Evolutionary conservation across 2,329 filamentous ascomycete genomes (phyloP).

Genomic region (Podosphaera xanthii): DNA sequence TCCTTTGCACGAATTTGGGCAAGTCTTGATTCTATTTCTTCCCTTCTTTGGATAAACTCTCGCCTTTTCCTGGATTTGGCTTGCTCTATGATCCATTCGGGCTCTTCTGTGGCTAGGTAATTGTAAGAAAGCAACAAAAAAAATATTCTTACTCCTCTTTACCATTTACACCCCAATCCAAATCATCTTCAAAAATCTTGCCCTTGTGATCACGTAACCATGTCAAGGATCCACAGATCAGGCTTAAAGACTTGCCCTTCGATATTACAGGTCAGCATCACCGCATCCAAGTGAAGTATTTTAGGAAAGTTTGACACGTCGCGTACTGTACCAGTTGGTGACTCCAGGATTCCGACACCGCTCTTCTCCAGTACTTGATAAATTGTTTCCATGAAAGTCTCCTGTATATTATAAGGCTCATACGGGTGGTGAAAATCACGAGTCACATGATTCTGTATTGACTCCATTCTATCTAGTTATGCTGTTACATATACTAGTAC

Average conservation of each 20-base stretch:
- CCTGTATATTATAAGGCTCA: conserved; percentile 46
- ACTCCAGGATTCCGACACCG: conserved; percentile 50
- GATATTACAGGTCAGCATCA: background rate
- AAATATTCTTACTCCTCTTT: background rate
- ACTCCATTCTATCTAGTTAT: background rate
- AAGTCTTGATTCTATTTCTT: conserved; percentile 36
- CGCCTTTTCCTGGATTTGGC: conserved; percentile 31
- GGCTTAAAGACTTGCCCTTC: conserved; percentile 46
- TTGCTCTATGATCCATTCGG: conserved; percentile 47
- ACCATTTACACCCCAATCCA: conserved; percentile 10
- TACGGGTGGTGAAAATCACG: conserved; percentile 45
- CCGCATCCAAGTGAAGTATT: background rate
- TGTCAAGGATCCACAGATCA: conserved; percentile 49
- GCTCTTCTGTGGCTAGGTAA: conserved; percentile 28
- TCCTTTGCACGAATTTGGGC: conserved; percentile 33
- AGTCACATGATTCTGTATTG: background rate
- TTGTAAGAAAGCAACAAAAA: background rate
- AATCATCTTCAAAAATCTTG: conserved; percentile 17
- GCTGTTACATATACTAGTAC: background rate
- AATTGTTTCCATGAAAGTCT: conserved; percentile 45
- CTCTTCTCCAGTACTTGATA: conserved; percentile 43
- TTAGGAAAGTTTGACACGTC: background rate
- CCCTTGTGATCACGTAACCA: conserved; percentile 47
- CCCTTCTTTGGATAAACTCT: conserved; percentile 29
- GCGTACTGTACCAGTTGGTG: conserved; percentile 36